Conservation (phyloP, 768 basidiomycete species). For the Rhodotorula graminis region DNA sequence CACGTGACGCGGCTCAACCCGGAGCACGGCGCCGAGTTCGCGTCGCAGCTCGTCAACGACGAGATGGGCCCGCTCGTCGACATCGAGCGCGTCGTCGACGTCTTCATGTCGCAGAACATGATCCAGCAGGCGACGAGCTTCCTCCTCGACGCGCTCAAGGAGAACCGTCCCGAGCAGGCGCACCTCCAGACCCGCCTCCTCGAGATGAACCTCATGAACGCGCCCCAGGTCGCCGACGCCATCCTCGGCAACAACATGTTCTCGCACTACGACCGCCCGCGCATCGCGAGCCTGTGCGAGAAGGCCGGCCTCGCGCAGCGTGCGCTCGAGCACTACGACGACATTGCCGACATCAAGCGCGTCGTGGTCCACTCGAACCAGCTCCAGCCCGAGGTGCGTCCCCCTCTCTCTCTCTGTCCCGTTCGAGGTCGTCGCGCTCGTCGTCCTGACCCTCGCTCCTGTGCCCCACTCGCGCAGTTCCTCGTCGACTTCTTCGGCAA, state of each 20-base stretch:
- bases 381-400: slow-evolving; percentile 71
- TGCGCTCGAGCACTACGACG: slow-evolving; percentile 96
- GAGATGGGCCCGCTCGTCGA: slow-evolving; percentile 89
- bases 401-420: not conserved
- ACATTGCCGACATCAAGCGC: slow-evolving; percentile 96
- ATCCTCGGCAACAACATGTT: slow-evolving; percentile 99
- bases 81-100: slow-evolving; percentile 90
- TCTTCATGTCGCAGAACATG: slow-evolving; percentile 99
- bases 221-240: slow-evolving; percentile 97
- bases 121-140: slow-evolving; percentile 98
- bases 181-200: slow-evolving; percentile 91
- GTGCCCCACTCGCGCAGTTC: slow-evolving; percentile 57
- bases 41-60: slow-evolving; percentile 87
- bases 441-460: not conserved
- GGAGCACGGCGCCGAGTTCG: slow-evolving; percentile 97
- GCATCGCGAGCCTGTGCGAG: slow-evolving; percentile 96
- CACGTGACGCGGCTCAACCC: slow-evolving; percentile 94
- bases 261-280: slow-evolving; percentile 86
- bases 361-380: slow-evolving; percentile 86
- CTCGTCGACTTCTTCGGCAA: slow-evolving; percentile 94
- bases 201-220: slow-evolving; percentile 96
- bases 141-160: slow-evolving; percentile 93
- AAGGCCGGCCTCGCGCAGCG: slow-evolving; percentile 93
- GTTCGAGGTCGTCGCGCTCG: no score
- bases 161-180: slow-evolving; percentile 94